phyloP scores from a whole-genome alignment of 1,139 yeast species.

The Blastobotrys indianensis region DNA sequence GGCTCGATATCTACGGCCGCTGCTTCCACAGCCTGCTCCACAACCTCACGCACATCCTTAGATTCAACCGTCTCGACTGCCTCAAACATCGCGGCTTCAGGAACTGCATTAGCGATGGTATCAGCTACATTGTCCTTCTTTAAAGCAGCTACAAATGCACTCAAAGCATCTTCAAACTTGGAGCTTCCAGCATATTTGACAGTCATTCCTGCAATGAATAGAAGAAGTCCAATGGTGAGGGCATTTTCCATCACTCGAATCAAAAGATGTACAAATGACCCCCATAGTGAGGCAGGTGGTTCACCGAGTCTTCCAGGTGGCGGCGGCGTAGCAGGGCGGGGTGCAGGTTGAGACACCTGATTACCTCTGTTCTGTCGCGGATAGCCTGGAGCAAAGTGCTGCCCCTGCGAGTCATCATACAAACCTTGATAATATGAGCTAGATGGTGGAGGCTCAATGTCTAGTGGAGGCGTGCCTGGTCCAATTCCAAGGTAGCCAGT shows the following conservation, averaged over 20 bases:
- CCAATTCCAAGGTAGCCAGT: neutral
- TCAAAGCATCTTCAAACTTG: no score
- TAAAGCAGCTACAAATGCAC: no score
- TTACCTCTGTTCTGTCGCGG: constrained; percentile 2
- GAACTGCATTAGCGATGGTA: no score
- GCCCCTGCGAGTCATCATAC: neutral
- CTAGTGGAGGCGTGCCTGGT: constrained; percentile 5
- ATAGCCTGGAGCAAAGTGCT: neutral
- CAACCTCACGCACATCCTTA: no score
- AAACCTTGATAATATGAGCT: neutral
- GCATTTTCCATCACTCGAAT: constrained; percentile 45
- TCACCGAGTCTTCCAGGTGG: constrained; percentile 3
- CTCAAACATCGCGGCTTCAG: no score
- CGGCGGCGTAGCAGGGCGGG: constrained; percentile 17
- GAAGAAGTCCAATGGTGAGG: constrained; percentile 37
- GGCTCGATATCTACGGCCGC: no score
- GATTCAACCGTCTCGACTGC: no score
- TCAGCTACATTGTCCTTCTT: no score
- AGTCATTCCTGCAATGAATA: constrained; percentile 32
- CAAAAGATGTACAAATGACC: constrained; percentile 16
- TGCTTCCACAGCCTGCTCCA: no score
- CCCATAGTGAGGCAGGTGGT: constrained; percentile 19
- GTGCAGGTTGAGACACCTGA: constrained; percentile 16
- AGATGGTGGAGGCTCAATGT: constrained; percentile 3
- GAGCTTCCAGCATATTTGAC: constrained; percentile 2